Evolutionary conservation across 148 eudicot genomes (phyloP), one percentile per base, ranked within the genome.

Genomic region (Rhododendron griersonianum): DNA sequence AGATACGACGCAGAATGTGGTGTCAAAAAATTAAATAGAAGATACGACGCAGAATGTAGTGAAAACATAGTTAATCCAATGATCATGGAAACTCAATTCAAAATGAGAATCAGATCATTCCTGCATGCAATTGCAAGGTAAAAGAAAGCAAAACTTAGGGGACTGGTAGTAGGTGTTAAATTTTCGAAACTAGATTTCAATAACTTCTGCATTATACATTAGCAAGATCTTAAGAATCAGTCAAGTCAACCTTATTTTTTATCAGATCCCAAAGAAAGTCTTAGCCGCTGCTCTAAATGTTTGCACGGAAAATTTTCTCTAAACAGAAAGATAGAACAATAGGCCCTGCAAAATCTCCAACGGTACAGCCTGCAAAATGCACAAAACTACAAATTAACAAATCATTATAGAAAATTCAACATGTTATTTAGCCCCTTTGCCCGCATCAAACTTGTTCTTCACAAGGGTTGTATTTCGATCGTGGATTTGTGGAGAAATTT

Each of bases 261-360:
- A 37, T 37, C 59, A 45, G 57, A 67, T 50, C 13, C 55, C 53
- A 14, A 41, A 35, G 14, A 33, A 84, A 30, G 33, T 19, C 61
- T 16, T 35, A 50, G 18, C 48, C 53, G 47, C 33, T 30, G 79
- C 51, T 84, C 81, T 84, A 88, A 23, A 89, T 16, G 30, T 74
- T 88, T 45, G 55, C 13, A n/a, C 80, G 88, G 73, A 90, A 84
- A 86, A 94, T 81, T 86, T 94, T 95, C 55, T 93, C 92, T 28
- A 91, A 89, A 90, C 93, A 92, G 84, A 91, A 87, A 2, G 94
- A 86, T 16, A 94, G 91, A 10, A 95, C 79, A 35, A 92, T 63
- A 33, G 99, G 98, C 39, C 99, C 98, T 0, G 94, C 94, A 84
- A 94, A 65, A 90, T 95, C 99, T 61, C 99, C 99, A 69, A 90